These are phyloP conservation scores for Naematelia aurantialba DNA, from an alignment of 768 basidiomycete species.

Conservation along the genomic window DNA sequence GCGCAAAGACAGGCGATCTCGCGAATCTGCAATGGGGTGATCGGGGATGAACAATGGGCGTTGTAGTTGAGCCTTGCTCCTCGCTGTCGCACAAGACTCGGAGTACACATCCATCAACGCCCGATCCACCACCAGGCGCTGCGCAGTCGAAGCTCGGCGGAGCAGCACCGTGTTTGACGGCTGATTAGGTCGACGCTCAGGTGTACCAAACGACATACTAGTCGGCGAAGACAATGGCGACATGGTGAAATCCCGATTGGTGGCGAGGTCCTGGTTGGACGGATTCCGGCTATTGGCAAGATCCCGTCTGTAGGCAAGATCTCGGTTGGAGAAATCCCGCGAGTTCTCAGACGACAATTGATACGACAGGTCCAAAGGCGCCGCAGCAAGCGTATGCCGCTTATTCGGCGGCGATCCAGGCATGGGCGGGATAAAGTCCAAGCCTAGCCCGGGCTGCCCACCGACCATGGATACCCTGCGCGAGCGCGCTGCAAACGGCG, in stretches of 20 bases:
- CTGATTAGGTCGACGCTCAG: conserved; percentile 14
- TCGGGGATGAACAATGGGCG: conserved; percentile 38
- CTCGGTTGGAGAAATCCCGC: neutral
- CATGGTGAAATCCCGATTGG: neutral
- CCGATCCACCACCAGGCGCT: conserved; percentile 56
- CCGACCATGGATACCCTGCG: conserved; percentile 31
- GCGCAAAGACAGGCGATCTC: conserved; percentile 26
- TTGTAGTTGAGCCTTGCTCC: conserved; percentile 52
- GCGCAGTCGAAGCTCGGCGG: conserved; percentile 32
- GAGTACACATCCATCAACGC: conserved; percentile 78
- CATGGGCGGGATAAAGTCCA: neutral
- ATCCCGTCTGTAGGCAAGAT: too few species aligned
- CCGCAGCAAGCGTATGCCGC: conserved; percentile 25
- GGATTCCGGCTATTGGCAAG: too few species aligned
- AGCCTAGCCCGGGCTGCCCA: neutral
- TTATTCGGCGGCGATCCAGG: conserved; percentile 12
- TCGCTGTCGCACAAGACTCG: conserved; percentile 64
- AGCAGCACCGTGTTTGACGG: conserved; percentile 30
- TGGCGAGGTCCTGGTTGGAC: too few species aligned
- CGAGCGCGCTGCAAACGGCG: conserved; percentile 33
- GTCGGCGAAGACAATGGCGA: conserved; percentile 19
- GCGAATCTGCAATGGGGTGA: conserved; percentile 9
- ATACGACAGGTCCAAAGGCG: conserved; percentile 13
- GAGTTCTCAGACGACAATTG: neutral
- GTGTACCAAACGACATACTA: conserved; percentile 20